A percentile compares a stretch with the other conserved stretches of the same genome.
phyloP scores from a whole-genome alignment of 2,329 filamentous ascomycete genomes.

The Aspergillus neotritici region DNA sequence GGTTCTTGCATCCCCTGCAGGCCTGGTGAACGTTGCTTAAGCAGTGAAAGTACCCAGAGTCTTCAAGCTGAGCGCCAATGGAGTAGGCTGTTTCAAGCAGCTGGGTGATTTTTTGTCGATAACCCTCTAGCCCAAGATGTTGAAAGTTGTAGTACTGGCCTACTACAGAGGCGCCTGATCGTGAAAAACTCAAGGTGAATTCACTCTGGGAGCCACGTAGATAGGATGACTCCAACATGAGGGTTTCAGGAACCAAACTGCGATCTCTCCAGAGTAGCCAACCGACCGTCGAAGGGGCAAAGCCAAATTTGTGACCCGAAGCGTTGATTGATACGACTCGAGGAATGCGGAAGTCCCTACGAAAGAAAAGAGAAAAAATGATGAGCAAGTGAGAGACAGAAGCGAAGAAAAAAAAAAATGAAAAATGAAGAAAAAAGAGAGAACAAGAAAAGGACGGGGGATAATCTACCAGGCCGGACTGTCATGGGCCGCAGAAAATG shows the following conservation, averaged over 20 bases:
- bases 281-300: slow-evolving; percentile 61
- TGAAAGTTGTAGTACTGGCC: slow-evolving; percentile 65
- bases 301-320: slow-evolving; percentile 28
- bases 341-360: slow-evolving; percentile 14
- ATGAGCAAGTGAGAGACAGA: no score
- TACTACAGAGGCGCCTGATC: slow-evolving; percentile 60
- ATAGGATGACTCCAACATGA: slow-evolving; percentile 62
- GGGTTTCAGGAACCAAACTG: slow-evolving; percentile 54
- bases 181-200: slow-evolving; percentile 63
- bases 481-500: slow-evolving; percentile 16
- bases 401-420: no score
- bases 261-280: slow-evolving; percentile 63
- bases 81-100: no score
- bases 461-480: slow-evolving; percentile 7
- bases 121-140: slow-evolving; percentile 59
- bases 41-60: no score
- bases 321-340: slow-evolving; percentile 15
- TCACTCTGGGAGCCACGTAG: slow-evolving; percentile 41
- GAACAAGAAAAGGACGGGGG: no score
- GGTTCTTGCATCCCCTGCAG: no score
- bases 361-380: not conserved
- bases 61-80: no score
- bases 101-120: slow-evolving; percentile 18
- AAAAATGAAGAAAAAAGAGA: no score
- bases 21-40: no score